These are phyloP conservation scores for Groenewaldozyma auringiensis DNA, from an alignment of 1,139 yeast genomes.

Conservation along the genomic window DNA sequence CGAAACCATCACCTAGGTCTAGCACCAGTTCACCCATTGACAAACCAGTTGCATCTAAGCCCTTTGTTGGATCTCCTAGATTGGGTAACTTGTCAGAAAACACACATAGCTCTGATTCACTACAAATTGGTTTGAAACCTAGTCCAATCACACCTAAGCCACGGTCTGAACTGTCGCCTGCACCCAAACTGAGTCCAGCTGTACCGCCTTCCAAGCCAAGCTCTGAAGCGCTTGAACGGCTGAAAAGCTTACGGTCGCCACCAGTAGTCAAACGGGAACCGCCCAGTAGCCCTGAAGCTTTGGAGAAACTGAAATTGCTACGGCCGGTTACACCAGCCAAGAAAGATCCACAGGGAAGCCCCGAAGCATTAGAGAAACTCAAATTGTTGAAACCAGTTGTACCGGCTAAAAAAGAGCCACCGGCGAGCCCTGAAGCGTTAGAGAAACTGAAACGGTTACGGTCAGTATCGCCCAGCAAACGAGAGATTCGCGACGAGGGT, in stretches of 20 bases:
- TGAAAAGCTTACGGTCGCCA: constrained; percentile 19
- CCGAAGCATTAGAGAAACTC: constrained; percentile 3
- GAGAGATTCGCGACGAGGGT: constrained; percentile 16
- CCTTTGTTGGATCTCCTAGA: no score
- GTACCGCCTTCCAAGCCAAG: constrained; percentile 1
- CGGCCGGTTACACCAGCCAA: constrained; percentile 17
- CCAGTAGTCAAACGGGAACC: constrained; percentile 10
- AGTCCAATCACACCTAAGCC: no score
- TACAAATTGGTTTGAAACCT: no score
- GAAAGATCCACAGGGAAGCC: neutral
- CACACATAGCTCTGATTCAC: no score
- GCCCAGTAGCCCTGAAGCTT: constrained; percentile 11
- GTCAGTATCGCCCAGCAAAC: constrained; percentile 17
- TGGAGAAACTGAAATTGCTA: constrained; percentile 18
- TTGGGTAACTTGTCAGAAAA: no score
- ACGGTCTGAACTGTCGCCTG: neutral
- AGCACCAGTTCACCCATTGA: no score
- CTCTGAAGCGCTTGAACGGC: constrained; percentile 17
- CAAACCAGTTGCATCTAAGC: no score
- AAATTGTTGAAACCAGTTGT: neutral
- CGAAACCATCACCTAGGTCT: no score
- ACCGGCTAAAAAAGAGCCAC: constrained; percentile 5
- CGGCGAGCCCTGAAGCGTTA: constrained; percentile 15
- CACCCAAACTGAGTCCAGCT: no score
- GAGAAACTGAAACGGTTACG: constrained; percentile 21